A percentile compares a stretch with the other conserved stretches of the same genome.
These are phyloP conservation scores for Blepharisma stoltei DNA, from an alignment of 73 alveolate species.

Conservation along the genomic window DNA sequence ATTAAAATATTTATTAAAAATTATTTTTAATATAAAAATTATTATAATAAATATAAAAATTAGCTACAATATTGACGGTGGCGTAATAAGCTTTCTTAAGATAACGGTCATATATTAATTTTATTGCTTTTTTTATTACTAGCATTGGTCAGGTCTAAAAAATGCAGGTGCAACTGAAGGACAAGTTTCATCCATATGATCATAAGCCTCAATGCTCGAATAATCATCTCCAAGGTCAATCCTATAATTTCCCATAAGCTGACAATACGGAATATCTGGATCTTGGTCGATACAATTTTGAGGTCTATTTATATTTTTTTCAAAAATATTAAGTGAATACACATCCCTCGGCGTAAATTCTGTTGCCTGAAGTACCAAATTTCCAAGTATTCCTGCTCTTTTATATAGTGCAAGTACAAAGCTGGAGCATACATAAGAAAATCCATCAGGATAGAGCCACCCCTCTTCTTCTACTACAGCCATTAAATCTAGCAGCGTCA, in stretches of 20 bases:
- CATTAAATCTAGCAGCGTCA: constrained; percentile 64
- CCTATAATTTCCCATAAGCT: constrained; percentile 81
- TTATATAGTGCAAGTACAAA: constrained; percentile 76
- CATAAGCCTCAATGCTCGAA: constrained; percentile 78
- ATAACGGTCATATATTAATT: too few species aligned
- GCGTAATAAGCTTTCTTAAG: too few species aligned
- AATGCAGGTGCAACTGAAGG: constrained; percentile 84
- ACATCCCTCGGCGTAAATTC: constrained; percentile 84
- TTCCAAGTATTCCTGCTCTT: constrained; percentile 87
- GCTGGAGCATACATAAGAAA: constrained; percentile 85
- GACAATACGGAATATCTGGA: constrained; percentile 84
- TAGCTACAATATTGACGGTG: too few species aligned
- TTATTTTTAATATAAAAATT: too few species aligned
- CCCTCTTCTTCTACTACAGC: constrained; percentile 90
- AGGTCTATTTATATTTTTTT: constrained; percentile 58
- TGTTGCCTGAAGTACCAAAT: constrained; percentile 61
- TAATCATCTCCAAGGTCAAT: constrained; percentile 66
- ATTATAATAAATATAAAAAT: too few species aligned
- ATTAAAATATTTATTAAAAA: too few species aligned
- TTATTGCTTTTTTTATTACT: constrained; percentile 3
- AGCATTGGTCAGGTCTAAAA: constrained; percentile 81
- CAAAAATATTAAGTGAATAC: constrained; percentile 70
- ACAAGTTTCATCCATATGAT: constrained; percentile 91
- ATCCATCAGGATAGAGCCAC: constrained; percentile 86
- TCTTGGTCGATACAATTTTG: constrained; percentile 65